Percentiles rank a stretch among this genome's conserved stretches.
Conservation (phyloP, 2,329 filamentous ascomycete species). For the Apiospora saccharicola region DNA sequence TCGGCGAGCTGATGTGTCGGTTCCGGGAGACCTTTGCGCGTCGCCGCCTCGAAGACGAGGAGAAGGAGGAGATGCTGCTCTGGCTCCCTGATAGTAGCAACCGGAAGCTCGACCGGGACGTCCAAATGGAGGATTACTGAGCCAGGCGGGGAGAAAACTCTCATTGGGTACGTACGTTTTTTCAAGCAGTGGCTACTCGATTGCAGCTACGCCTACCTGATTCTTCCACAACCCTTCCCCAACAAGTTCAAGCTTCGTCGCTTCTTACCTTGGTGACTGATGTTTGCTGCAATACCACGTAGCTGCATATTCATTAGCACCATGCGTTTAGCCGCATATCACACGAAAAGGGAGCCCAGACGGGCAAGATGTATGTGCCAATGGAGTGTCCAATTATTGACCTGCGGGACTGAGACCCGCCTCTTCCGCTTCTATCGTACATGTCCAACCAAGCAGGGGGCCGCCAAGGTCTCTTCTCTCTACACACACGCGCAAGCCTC, state of each 20-base stretch:
- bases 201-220: not conserved
- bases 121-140: too few species aligned
- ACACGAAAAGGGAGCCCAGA: not conserved
- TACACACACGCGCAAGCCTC: not conserved
- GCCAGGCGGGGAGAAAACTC: too few species aligned
- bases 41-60: too few species aligned
- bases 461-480: not conserved
- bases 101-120: too few species aligned
- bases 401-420: not conserved
- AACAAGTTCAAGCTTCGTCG: not conserved
- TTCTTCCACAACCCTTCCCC: not conserved
- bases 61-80: too few species aligned
- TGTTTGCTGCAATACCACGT: not conserved
- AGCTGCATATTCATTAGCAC: too few species aligned
- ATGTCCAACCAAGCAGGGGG: constrained; percentile 2
- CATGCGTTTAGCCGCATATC: not conserved
- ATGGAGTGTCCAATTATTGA: not conserved
- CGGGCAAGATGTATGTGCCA: not conserved
- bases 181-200: too few species aligned
- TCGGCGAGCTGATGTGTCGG: too few species aligned
- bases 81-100: too few species aligned
- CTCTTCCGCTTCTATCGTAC: not conserved
- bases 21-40: too few species aligned
- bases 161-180: too few species aligned
- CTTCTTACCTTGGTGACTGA: not conserved